Percentiles rank a stretch among this genome's conserved stretches.
Conservation (phyloP, 2,329 filamentous ascomycete species). For the Chalaropsis ovoidea region DNA sequence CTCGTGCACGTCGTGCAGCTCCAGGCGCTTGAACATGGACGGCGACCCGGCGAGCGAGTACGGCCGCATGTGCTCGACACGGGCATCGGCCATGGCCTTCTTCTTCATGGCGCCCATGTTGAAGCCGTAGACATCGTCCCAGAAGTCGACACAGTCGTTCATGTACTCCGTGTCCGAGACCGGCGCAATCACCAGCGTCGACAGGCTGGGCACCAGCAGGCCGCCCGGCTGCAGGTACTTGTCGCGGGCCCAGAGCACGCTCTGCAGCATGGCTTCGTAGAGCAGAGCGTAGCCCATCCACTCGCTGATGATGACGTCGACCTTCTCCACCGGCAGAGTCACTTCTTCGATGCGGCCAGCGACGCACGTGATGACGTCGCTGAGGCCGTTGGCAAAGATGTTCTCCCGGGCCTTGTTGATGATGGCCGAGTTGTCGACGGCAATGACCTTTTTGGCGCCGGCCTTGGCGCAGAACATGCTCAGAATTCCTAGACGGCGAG, state of each 20-base stretch:
- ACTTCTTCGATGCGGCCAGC: constrained; percentile 85
- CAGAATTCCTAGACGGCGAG: constrained; percentile 53
- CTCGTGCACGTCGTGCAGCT: constrained; percentile 61
- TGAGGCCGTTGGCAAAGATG: constrained; percentile 68
- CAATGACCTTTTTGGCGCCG: constrained; percentile 74
- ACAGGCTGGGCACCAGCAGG: constrained; percentile 76
- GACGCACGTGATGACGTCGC: constrained; percentile 64
- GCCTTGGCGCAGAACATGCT: constrained; percentile 92
- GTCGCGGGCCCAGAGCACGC: constrained; percentile 79
- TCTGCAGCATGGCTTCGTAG: constrained; percentile 93
- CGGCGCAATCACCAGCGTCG: constrained; percentile 72
- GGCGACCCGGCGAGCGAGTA: constrained; percentile 50
- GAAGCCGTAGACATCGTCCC: constrained; percentile 89
- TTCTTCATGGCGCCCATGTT: constrained; percentile 85
- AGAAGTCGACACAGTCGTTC: constrained; percentile 69
- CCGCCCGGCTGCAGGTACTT: constrained; percentile 71
- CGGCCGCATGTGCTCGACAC: constrained; percentile 60
- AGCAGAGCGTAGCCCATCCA: constrained; percentile 96
- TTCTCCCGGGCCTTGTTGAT: constrained; percentile 79
- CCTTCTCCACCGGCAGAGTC: constrained; percentile 61
- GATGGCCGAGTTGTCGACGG: constrained; percentile 86
- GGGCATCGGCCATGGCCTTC: constrained; percentile 69
- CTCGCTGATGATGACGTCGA: constrained; percentile 91
- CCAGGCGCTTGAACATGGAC: constrained; percentile 60
- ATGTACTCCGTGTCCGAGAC: constrained; percentile 68